Base-by-base conservation (phyloP, 371 early-diverging fungal species). In the Thermomucor indicae-seudaticae region DNA sequence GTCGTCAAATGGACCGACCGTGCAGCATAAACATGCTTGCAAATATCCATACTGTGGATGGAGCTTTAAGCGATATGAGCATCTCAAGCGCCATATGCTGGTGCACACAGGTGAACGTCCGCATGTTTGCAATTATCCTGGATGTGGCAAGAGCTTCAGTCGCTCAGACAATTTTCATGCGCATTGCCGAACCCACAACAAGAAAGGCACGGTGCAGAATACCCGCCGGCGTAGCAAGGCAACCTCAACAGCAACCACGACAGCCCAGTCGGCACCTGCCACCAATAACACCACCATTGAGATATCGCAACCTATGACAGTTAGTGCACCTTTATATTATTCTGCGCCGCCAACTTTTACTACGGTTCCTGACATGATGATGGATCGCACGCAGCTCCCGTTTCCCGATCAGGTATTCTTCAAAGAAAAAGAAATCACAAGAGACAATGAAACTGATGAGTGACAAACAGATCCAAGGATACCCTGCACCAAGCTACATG, bases 1-100 rank as follows among this genome's bases (percentile, higher is more conserved):
- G 29, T 19, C 27, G 19, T 30, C 32, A 6, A 34, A 46, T 30
- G 43, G 25, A 3, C 48, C 49, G 16, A 30, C 39, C 24, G 47
- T 41, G 2, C 42, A 47, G 23, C 74, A 78, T 45, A 78, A 78
- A 46, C 80, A 79, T 51, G 67, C 70, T 2, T 81, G 81, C 61
- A 70, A 69, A 24, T 73, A 70, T 51, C 64, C 76, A 11, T 65
- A 59, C 22, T 81, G 82, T 49, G 72, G 74, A 14, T 78, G 79
- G 81, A 79, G 79, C 39, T 83, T 83, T 58, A 92, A 91, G 64
- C 75, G 92, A 20, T 85, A 77, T 57, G 93, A 93, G 53, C 92
- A 92, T 58, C 63, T 92, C 43, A 88, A 89, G 49, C 62, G 95
- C 8, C 93, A 91, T 56, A 79, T 81, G 73, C 57, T 88, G 7